Conservation (phyloP, 495 filamentous ascomycete species). For the Lasiosphaeris hirsuta region DNA sequence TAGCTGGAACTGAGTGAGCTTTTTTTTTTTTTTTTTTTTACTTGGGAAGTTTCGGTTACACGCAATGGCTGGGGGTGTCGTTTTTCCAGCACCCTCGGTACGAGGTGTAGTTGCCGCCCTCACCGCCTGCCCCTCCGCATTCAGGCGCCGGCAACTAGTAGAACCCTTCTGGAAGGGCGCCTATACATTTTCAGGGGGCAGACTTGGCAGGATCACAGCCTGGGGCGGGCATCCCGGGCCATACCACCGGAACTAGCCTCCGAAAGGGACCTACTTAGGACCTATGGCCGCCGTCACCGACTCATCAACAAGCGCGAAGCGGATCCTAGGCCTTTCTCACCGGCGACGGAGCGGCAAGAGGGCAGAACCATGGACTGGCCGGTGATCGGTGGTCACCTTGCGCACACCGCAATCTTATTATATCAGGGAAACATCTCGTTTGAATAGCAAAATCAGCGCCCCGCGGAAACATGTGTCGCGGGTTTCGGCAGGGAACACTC, state of each 20-base stretch:
- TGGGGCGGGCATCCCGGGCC: not conserved
- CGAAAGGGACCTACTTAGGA: not conserved
- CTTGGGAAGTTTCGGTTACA: too few relatives aligned
- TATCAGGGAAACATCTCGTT: too few relatives aligned
- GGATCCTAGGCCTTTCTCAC: not conserved
- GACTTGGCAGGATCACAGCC: not conserved
- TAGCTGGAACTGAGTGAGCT: too few relatives aligned
- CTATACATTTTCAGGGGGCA: not conserved
- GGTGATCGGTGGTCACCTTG: not conserved
- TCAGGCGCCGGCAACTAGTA: not conserved
- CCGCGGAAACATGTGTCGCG: too few relatives aligned
- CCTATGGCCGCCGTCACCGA: slow-evolving; percentile 1
- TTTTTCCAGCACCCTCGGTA: too few relatives aligned
- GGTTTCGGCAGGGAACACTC: too few relatives aligned
- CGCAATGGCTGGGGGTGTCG: too few relatives aligned
- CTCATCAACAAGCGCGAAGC: not conserved
- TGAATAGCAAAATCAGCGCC: too few relatives aligned
- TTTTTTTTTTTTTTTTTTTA: too few relatives aligned
- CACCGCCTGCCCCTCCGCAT: slow-evolving; percentile 1
- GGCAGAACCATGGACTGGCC: not conserved
- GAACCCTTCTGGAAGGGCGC: slow-evolving; percentile 20
- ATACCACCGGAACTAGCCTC: slow-evolving; percentile 20
- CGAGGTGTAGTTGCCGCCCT: not conserved
- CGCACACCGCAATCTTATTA: too few relatives aligned
- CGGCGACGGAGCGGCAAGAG: slow-evolving; percentile 1